phyloP scores from a whole-genome alignment of 352 stramenopile genomes.

The Phytophthora capsici region DNA sequence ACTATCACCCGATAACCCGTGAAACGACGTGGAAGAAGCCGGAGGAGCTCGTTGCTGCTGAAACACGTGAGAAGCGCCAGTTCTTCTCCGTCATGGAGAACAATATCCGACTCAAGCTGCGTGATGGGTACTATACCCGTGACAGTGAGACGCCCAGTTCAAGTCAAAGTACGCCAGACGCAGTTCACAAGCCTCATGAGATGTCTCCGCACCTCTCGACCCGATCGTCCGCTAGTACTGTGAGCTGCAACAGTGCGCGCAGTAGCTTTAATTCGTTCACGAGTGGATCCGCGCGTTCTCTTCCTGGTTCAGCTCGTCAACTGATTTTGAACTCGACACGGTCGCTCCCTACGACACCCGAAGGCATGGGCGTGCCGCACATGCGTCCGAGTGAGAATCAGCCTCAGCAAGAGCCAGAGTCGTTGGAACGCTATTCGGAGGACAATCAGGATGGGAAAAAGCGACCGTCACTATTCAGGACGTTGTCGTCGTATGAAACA shows the following conservation, averaged over 20 bases:
- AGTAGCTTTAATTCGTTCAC: conserved; percentile 42
- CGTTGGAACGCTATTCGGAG: conserved; percentile 47
- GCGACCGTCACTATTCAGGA: conserved; percentile 69
- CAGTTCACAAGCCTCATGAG: conserved; percentile 32
- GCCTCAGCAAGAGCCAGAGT: conserved; percentile 43
- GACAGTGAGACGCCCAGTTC: conserved; percentile 43
- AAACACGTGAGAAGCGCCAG: conserved; percentile 79
- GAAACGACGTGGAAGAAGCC: conserved; percentile 98
- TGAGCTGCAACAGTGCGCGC: conserved; percentile 39
- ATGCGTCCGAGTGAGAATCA: conserved; percentile 30
- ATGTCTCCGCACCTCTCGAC: conserved; percentile 34
- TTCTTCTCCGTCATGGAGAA: conserved; percentile 98
- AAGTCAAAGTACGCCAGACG: conserved; percentile 28
- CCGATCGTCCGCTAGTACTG: conserved; percentile 46
- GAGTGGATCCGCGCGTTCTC: conserved; percentile 29
- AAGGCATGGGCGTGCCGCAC: conserved; percentile 31
- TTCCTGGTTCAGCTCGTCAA: conserved; percentile 36
- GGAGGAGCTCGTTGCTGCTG: conserved; percentile 69
- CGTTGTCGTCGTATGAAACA: conserved; percentile 83
- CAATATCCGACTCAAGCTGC: conserved; percentile 94
- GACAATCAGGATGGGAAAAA: conserved; percentile 47
- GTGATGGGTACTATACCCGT: conserved; percentile 65
- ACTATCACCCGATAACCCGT: conserved; percentile 96
- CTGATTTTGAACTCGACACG: conserved; percentile 36
- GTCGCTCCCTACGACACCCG: conserved; percentile 61